Evolutionary conservation across 768 basidiomycete genomes (phyloP).

Genomic region (Podaxis sp.): DNA sequence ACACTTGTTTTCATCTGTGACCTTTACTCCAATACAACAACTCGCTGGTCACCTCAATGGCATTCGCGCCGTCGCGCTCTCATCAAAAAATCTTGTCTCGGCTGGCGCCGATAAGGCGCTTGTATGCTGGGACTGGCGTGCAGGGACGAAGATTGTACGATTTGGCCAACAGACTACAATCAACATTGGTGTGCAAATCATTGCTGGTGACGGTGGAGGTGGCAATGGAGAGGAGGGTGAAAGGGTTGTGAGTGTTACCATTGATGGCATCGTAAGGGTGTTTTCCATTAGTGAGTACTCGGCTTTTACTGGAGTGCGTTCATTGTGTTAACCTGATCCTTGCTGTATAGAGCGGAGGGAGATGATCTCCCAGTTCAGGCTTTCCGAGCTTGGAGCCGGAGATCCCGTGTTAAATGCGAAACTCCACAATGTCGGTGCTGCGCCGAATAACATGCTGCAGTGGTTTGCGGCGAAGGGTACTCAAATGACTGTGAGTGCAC

Average conservation of each 20-base stretch:
- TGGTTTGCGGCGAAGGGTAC: slow-evolving; percentile 92
- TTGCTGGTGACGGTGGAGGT: slow-evolving; percentile 43
- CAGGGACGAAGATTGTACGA: slow-evolving; percentile 83
- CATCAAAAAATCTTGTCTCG: slow-evolving; percentile 81
- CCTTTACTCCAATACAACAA: slow-evolving; percentile 81
- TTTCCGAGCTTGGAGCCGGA: slow-evolving; percentile 69
- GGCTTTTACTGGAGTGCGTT: neutral
- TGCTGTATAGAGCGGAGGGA: slow-evolving; percentile 53
- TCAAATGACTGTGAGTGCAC: slow-evolving; percentile 75
- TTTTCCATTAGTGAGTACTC: slow-evolving; percentile 79
- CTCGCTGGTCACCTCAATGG: slow-evolving; percentile 85
- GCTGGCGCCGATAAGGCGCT: slow-evolving; percentile 73
- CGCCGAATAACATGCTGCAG: slow-evolving; percentile 88
- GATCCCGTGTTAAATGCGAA: slow-evolving; percentile 68
- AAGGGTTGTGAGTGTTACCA: slow-evolving; percentile 85
- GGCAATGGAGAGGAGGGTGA: slow-evolving; percentile 57
- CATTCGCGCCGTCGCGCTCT: slow-evolving; percentile 86
- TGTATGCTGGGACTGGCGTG: slow-evolving; percentile 91
- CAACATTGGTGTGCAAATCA: slow-evolving; percentile 86
- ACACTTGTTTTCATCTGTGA: slow-evolving; percentile 83
- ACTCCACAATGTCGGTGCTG: slow-evolving; percentile 73
- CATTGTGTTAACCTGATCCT: slow-evolving; percentile 1
- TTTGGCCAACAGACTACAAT: slow-evolving; percentile 94
- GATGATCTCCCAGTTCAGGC: slow-evolving; percentile 91
- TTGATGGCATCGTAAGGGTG: slow-evolving; percentile 87